Conservation (phyloP, 495 filamentous ascomycete genomes). For the Tuber brumale region DNA sequence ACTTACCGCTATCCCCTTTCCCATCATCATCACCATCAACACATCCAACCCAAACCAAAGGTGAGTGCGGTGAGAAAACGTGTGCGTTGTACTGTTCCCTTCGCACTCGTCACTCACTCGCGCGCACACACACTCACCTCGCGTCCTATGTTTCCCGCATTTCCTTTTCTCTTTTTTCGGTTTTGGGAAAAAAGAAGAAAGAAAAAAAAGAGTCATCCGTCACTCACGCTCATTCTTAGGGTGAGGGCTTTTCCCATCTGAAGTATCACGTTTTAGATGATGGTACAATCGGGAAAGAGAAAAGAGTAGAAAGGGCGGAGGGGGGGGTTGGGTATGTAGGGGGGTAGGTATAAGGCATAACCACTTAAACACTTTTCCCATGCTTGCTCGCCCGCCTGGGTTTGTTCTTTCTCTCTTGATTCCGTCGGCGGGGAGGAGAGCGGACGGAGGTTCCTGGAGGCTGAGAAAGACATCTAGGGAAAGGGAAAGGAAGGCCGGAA, state of each 20-base stretch:
- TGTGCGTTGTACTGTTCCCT: neutral
- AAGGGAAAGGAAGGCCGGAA: neutral
- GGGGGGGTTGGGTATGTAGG: neutral
- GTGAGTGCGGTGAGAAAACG: neutral
- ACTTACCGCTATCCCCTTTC: too few species aligned
- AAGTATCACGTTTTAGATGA: neutral
- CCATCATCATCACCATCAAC: slow-evolving; percentile 45
- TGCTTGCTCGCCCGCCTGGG: neutral
- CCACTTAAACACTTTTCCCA: neutral
- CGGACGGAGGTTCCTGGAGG: neutral
- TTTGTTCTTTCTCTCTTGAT: neutral
- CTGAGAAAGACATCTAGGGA: neutral
- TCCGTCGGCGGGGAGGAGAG: neutral
- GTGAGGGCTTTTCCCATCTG: neutral
- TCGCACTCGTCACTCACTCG: slow-evolving; percentile 13
- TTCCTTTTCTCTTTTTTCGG: neutral
- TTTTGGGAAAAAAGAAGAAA: neutral
- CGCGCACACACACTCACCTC: slow-evolving; percentile 17
- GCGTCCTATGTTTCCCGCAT: slow-evolving; percentile 10
- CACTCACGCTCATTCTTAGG: neutral
- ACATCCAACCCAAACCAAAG: neutral
- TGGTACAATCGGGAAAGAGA: neutral
- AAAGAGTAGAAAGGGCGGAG: neutral
- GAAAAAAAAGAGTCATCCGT: neutral
- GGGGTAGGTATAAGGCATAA: neutral